Conservation (phyloP, 108 stramenopile species). For the Conticribra weissflogii region DNA sequence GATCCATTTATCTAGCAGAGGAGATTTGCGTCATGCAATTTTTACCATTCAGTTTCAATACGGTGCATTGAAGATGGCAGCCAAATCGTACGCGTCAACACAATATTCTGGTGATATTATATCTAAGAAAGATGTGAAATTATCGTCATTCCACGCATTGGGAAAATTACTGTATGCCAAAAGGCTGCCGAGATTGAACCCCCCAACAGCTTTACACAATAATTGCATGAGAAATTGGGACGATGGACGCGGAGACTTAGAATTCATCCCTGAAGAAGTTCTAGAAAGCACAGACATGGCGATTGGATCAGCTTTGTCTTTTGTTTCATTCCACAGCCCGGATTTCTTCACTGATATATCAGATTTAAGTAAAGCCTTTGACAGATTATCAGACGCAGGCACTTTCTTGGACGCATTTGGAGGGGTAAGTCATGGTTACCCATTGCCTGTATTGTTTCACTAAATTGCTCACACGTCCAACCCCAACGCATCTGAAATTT, state of each 20-base stretch:
- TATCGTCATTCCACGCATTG: slow-evolving; percentile 87
- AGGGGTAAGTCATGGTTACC: slow-evolving; percentile 14
- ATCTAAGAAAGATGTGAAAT: slow-evolving; percentile 58
- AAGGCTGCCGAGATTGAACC: slow-evolving; percentile 20
- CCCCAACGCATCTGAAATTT: background rate
- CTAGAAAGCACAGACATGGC: slow-evolving; percentile 75
- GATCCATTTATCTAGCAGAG: slow-evolving; percentile 64
- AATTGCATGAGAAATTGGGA: slow-evolving; percentile 19
- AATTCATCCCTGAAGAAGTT: slow-evolving; percentile 84
- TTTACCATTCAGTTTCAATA: slow-evolving; percentile 77
- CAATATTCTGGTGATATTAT: background rate
- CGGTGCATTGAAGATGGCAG: slow-evolving; percentile 4
- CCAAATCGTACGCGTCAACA: background rate
- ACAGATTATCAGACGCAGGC: slow-evolving; percentile 67
- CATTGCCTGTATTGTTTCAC: background rate
- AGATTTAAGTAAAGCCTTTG: slow-evolving; percentile 64
- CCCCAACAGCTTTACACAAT: slow-evolving; percentile 1
- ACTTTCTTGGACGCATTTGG: slow-evolving; percentile 52
- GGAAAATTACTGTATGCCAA: slow-evolving; percentile 92
- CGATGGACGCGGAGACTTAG: slow-evolving; percentile 51
- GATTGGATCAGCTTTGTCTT: slow-evolving; percentile 61
- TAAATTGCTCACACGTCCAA: background rate
- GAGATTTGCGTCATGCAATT: slow-evolving; percentile 88
- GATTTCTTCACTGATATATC: slow-evolving; percentile 86
- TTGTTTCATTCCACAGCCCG: slow-evolving; percentile 79